Evolutionary conservation across 2,329 filamentous ascomycete species (phyloP), one percentile per base, ranked within the genome.

Genomic region (Beauveria brongniartii): DNA sequence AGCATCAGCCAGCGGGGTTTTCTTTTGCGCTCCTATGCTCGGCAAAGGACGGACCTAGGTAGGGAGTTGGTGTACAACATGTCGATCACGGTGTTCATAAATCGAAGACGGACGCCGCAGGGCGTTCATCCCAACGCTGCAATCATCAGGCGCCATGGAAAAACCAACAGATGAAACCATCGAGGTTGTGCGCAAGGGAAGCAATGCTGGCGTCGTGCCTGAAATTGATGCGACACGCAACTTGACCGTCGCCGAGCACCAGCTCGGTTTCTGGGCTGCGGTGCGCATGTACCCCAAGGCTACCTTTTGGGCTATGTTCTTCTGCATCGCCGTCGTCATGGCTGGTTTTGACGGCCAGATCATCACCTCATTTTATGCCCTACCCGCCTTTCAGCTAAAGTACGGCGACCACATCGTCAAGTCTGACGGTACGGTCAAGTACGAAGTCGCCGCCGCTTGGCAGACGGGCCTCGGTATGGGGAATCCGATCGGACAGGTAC

Each of bases 381-480:
- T 73, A 58, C 72, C 63, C 18, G 72, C 55, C 63, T 74, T 67
- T 60, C 67, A 65, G 37, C 66, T 59, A 61, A 70, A 62, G 26
- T 78, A 73, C 53, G 74, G 74, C 46, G 61, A 64, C 40, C 48
- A 55, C 28, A 59, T 67, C 20, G 64, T 59, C 8, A 43, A 61
- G 22, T 18, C 50, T 16, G 60, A 81, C 20, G 80, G 78, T 67
- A 84, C 55, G 26, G 41, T 55, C 58, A 79, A 85, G 40, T 74
- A 69, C 59, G 69, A 80, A 63, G 70, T 83, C 41, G 69, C 75
- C 2, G 75, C 78, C 0, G 66, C 74, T 3, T 83, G 81, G 81
- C 79, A 82, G 67, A 75, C 77, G 1, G 78, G 73, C 0, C 68
- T 83, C 1, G 71, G 71, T 52, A 78, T 78, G 61, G 78, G 74